phyloP scores from a whole-genome alignment of 352 stramenopile species.

The Globisporangium ultimum region DNA sequence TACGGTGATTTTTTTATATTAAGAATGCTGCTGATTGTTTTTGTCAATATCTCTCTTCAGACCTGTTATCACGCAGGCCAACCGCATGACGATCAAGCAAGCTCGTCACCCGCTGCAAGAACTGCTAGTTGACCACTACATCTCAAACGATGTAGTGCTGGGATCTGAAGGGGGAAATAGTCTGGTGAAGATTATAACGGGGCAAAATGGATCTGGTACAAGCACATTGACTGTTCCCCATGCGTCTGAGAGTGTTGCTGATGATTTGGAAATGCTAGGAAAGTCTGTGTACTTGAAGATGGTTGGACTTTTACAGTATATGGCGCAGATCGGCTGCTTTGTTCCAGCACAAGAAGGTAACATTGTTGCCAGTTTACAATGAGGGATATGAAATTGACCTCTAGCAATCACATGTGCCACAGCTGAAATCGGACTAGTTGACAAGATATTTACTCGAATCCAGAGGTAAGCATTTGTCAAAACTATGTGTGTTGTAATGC shows the following conservation, averaged over 20 bases:
- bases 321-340: constrained; percentile 83
- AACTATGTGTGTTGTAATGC: neutral
- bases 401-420: neutral
- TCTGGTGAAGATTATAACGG: constrained; percentile 70
- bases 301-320: constrained; percentile 80
- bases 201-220: constrained; percentile 82
- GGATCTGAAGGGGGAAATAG: constrained; percentile 20
- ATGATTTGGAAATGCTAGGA: constrained; percentile 28
- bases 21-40: neutral
- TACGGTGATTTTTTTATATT: neutral
- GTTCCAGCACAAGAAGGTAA: constrained; percentile 70
- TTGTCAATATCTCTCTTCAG: constrained; percentile 13
- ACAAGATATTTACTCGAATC: constrained; percentile 79
- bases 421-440: constrained; percentile 74
- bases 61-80: constrained; percentile 42
- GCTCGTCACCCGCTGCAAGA: constrained; percentile 83
- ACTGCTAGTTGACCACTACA: constrained; percentile 79
- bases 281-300: constrained; percentile 89
- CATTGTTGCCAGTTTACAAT: neutral
- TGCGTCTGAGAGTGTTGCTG: neutral
- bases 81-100: constrained; percentile 48
- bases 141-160: constrained; percentile 72
- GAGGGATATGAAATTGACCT: neutral
- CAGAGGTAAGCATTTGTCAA: constrained; percentile 42
- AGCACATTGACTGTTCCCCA: neutral